These are phyloP conservation scores for Nicotiana paniculata DNA, from an alignment of 257 asterid genomes.

Conservation along the genomic window DNA sequence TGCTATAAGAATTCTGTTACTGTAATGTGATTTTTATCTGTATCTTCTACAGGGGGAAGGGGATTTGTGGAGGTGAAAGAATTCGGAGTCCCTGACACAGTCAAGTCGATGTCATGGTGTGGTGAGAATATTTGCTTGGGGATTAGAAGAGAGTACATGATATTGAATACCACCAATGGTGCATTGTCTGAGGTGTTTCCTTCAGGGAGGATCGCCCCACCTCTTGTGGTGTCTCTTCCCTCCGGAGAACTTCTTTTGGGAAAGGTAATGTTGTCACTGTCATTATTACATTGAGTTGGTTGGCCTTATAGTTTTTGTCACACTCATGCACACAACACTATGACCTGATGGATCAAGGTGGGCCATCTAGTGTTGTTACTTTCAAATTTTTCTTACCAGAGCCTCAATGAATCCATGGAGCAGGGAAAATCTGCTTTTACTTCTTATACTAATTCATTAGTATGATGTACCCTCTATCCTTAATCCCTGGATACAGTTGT, in stretches of 20 bases:
- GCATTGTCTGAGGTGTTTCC: slow-evolving; percentile 85
- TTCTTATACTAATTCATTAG: background rate
- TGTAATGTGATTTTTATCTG: background rate
- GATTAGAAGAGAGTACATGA: slow-evolving; percentile 69
- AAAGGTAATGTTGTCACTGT: slow-evolving; percentile 43
- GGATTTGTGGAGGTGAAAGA: slow-evolving; percentile 97
- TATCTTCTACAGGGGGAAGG: slow-evolving; percentile 62
- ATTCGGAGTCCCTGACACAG: slow-evolving; percentile 81
- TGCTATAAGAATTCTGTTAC: background rate
- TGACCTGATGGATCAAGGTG: background rate
- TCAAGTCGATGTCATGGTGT: slow-evolving; percentile 96
- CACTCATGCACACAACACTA: background rate
- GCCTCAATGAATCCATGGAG: background rate
- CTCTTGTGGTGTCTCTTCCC: slow-evolving; percentile 81
- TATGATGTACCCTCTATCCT: background rate
- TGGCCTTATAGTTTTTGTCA: background rate
- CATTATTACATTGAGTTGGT: background rate
- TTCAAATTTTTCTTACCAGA: background rate
- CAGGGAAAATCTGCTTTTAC: background rate
- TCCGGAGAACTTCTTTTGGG: slow-evolving; percentile 93
- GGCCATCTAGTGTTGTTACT: background rate
- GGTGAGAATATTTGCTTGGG: slow-evolving; percentile 96
- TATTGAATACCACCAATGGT: slow-evolving; percentile 77
- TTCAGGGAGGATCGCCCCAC: slow-evolving; percentile 94
- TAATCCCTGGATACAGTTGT: background rate